These are phyloP conservation scores for Cryptococcus floricola DNA, from an alignment of 1,284 basidiomycete species.

Conservation along the genomic window DNA sequence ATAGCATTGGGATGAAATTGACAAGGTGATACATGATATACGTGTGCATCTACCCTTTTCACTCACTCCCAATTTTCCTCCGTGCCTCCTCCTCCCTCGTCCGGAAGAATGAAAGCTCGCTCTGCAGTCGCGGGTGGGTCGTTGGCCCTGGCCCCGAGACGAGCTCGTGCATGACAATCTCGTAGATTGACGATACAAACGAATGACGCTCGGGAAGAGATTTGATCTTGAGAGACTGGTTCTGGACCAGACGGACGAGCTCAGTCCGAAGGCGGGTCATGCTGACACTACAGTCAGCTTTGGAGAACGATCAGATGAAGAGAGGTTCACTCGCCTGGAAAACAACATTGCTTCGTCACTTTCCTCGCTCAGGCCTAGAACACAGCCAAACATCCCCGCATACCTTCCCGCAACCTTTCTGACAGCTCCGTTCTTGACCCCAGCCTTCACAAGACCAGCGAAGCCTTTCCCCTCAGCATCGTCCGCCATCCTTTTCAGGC, in stretches of 20 bases:
- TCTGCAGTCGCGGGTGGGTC: conserved; percentile 58
- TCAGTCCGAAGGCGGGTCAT: conserved; percentile 80
- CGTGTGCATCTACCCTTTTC: no score
- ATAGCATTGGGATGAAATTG: no score
- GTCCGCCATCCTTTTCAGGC: conserved; percentile 74
- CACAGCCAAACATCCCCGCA: conserved; percentile 69
- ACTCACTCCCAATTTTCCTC: conserved; percentile 43
- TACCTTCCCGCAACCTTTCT: conserved; percentile 62
- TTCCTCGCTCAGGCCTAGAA: conserved; percentile 71
- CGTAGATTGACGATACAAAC: conserved; percentile 69
- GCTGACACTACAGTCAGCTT: conserved; percentile 50
- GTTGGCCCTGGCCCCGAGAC: conserved; percentile 55
- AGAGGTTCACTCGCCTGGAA: conserved; percentile 60
- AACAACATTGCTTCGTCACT: conserved; percentile 93
- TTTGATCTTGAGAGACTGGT: conserved; percentile 65
- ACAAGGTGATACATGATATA: no score
- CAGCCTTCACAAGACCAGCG: conserved; percentile 55
- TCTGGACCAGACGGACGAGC: conserved; percentile 69
- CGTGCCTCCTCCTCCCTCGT: conserved; percentile 59
- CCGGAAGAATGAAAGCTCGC: conserved; percentile 59
- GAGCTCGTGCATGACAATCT: conserved; percentile 68
- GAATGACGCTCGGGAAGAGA: conserved; percentile 59
- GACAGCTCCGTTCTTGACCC: conserved; percentile 66
- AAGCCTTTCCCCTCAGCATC: conserved; percentile 54
- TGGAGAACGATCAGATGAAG: background rate